Base-by-base conservation (phyloP, 768 basidiomycete genomes). In the Candolleomyces aberdarensis region DNA sequence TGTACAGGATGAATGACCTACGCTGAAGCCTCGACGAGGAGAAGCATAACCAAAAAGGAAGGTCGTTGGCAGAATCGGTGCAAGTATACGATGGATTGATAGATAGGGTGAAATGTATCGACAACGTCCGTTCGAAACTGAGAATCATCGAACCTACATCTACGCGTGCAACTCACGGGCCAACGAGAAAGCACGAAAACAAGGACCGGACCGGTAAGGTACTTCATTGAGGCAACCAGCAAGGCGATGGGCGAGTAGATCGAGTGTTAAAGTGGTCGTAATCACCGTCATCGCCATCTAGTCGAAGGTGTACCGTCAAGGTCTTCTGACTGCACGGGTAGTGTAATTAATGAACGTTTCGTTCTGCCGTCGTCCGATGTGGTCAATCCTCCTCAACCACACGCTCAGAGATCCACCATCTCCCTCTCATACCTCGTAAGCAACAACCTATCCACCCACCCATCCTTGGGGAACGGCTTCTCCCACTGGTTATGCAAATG, bases 401-500 rank as follows among this genome's bases (percentile, higher is more conserved):
- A 17, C 48, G 6, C 1, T 19, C 15, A 49, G n/a, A 22, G 10
- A 49, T 19, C 50, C 54, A 51, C 63, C 64, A 80, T 57, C 64
- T 71, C 75, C 57, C 60, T 63, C 57, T 91, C 86, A 64, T 90
- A 90, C 69, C 78, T 77, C 64, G 74, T 76, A 71, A 96, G 71
- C 64, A 98, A 73, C 65, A 97, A 67, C 67, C 91, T 78, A 59
- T 92, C 86, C 5, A 99, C 87, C 96, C 96, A 98, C 0, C 96
- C 96, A 2, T 77, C 84, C 17, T 72, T 69, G 0, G 96, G 95
- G 70, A 90, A 98, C 54, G 75, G 74, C 78, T 94, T 97, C 56
- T 89, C 84, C 96, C 96, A 98, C 73, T 94, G 94, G 73, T 98
- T 97, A 72, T 98, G 96, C 67, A 98, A 70, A 75, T 98, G 96